A percentile compares a stretch with the other conserved stretches of the same genome.
phyloP scores from a whole-genome alignment of 2,329 filamentous ascomycete species.

The Penicillium sp. region DNA sequence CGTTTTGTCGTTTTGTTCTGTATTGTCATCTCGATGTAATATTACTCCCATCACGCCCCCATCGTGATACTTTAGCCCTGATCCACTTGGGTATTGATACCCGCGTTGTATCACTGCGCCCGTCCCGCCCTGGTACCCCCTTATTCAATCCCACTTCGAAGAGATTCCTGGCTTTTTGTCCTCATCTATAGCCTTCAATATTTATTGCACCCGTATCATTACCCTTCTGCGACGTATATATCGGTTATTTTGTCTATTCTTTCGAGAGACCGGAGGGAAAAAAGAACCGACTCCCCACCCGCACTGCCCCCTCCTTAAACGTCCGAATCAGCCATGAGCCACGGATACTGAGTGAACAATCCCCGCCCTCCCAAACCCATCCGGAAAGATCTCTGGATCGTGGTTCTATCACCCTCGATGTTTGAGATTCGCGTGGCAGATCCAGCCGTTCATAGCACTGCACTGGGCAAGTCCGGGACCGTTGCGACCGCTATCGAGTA shows the following conservation, averaged over 20 bases:
- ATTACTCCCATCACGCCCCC: background rate
- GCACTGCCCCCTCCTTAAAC: slow-evolving; percentile 14
- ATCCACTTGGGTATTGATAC: slow-evolving; percentile 2
- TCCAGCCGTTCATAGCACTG: slow-evolving; percentile 33
- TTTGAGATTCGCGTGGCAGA: slow-evolving; percentile 34
- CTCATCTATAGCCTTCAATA: slow-evolving; percentile 2
- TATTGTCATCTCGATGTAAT: background rate
- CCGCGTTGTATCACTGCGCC: slow-evolving; percentile 4
- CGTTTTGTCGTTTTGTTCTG: background rate
- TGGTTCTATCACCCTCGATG: slow-evolving; percentile 27
- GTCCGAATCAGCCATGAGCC: slow-evolving; percentile 22
- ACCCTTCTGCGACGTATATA: background rate
- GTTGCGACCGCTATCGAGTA: slow-evolving; percentile 45
- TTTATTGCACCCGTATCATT: background rate
- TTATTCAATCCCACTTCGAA: slow-evolving; percentile 12
- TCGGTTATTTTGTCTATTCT: background rate
- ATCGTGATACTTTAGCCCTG: background rate
- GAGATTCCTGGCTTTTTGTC: slow-evolving; percentile 2
- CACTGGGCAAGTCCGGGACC: slow-evolving; percentile 35
- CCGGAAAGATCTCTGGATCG: slow-evolving; percentile 5
- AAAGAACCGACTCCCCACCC: slow-evolving; percentile 20
- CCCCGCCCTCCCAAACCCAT: background rate
- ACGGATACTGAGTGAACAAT: slow-evolving; percentile 15
- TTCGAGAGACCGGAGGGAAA: slow-evolving; percentile 1
- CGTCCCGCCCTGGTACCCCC: slow-evolving; percentile 7